These are phyloP conservation scores for Ogataea pilisensis DNA, from an alignment of 805 yeast species.

Conservation along the genomic window DNA sequence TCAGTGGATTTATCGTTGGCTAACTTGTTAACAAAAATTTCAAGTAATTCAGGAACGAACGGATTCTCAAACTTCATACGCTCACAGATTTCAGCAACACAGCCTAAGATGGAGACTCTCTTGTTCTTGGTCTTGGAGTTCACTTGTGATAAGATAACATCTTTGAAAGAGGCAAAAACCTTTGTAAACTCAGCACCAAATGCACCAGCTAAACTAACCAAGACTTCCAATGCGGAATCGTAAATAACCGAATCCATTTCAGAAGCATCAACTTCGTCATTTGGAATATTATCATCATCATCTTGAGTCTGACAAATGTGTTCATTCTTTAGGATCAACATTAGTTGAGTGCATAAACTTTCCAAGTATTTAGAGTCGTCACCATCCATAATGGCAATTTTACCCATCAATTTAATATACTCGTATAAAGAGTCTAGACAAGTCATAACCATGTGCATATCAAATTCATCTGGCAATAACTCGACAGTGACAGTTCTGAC, in stretches of 20 bases:
- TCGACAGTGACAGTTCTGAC: constrained; percentile 65
- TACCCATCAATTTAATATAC: constrained; percentile 65
- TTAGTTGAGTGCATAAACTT: constrained; percentile 62
- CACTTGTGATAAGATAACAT: constrained; percentile 52
- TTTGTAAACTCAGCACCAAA: constrained; percentile 71
- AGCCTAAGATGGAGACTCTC: constrained; percentile 83
- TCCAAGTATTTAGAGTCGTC: constrained; percentile 57
- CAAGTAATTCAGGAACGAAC: constrained; percentile 63
- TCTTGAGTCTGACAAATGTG: constrained; percentile 82
- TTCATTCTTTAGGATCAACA: constrained; percentile 71
- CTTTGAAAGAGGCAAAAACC: constrained; percentile 70
- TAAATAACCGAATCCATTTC: constrained; percentile 65
- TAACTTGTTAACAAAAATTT: constrained; percentile 63
- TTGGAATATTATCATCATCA: constrained; percentile 37
- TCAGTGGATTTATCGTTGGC: constrained; percentile 75
- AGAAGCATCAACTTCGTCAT: constrained; percentile 45
- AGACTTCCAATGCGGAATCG: constrained; percentile 82
- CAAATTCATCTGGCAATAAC: constrained; percentile 74
- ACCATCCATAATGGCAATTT: constrained; percentile 61
- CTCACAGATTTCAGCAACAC: constrained; percentile 81
- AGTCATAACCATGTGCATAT: constrained; percentile 73
- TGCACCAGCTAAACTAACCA: constrained; percentile 71
- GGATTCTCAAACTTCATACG: constrained; percentile 69
- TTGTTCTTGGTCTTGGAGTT: constrained; percentile 63
- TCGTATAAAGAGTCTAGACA: constrained; percentile 72